These are phyloP conservation scores for Fusarium subtropicale DNA, from an alignment of 2,329 filamentous ascomycete genomes.

Conservation along the genomic window DNA sequence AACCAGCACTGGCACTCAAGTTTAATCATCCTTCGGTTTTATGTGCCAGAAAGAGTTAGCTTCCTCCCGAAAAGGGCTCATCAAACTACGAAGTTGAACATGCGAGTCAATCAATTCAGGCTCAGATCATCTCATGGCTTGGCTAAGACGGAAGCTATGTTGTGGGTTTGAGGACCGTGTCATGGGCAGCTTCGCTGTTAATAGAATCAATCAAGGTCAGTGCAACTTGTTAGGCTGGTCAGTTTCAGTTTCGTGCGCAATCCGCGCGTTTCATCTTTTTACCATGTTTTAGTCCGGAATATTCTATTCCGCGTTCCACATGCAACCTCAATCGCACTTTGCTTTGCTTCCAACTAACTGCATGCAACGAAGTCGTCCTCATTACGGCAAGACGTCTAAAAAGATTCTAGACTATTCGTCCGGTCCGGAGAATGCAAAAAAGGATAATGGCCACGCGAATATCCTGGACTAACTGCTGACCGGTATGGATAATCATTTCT, in stretches of 20 bases:
- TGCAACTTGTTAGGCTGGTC: neutral
- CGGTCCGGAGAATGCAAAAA: neutral
- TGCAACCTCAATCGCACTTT: neutral
- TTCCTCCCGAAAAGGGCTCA: slow-evolving; percentile 13
- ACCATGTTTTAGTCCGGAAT: slow-evolving; percentile 5
- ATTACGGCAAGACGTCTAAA: neutral
- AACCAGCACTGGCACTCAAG: slow-evolving; percentile 12
- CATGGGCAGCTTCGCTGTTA: slow-evolving; percentile 14
- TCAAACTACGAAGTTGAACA: slow-evolving; percentile 25
- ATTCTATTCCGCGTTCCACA: slow-evolving; percentile 5
- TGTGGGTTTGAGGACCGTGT: slow-evolving; percentile 18
- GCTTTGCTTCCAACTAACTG: neutral
- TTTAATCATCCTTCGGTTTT: slow-evolving; percentile 39
- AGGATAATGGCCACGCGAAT: neutral
- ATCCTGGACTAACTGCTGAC: slow-evolving; percentile 5
- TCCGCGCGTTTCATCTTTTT: slow-evolving; percentile 29
- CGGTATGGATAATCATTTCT: slow-evolving; percentile 5
- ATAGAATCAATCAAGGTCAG: slow-evolving; percentile 1
- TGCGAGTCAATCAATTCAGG: slow-evolving; percentile 29
- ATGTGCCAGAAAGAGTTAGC: slow-evolving; percentile 38
- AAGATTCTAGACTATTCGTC: neutral
- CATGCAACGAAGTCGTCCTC: neutral
- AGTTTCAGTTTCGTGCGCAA: slow-evolving; percentile 14
- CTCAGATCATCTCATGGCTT: slow-evolving; percentile 19
- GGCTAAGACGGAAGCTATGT: slow-evolving; percentile 16